Percentiles rank a stretch among this genome's conserved stretches.
These are phyloP conservation scores for Cercophora samala DNA, from an alignment of 495 filamentous ascomycete species.

Conservation along the genomic window DNA sequence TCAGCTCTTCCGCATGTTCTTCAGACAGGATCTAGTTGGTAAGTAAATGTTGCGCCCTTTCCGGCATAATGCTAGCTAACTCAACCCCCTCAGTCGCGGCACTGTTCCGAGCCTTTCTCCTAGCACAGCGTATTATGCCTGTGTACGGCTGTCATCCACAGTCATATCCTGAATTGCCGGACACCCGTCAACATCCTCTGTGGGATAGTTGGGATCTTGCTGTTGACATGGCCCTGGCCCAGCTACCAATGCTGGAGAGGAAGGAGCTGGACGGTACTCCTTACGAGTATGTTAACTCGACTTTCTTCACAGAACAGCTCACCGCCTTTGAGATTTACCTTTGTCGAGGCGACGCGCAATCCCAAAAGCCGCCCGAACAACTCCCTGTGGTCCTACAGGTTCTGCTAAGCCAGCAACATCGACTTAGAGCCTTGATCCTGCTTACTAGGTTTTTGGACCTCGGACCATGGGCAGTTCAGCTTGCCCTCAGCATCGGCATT, in stretches of 20 bases:
- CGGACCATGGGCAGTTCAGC: constrained; percentile 95
- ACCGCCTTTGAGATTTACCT: constrained; percentile 98
- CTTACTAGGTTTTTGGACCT: constrained; percentile 92
- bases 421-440: constrained; percentile 87
- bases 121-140: constrained; percentile 92
- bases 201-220: constrained; percentile 99
- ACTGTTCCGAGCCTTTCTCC: constrained; percentile 90
- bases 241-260: constrained; percentile 77
- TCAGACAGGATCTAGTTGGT: constrained; percentile 93
- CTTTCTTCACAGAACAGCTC: constrained; percentile 95
- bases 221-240: constrained; percentile 90
- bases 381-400: constrained; percentile 96
- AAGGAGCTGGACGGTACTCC: constrained; percentile 67
- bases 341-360: constrained; percentile 72
- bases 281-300: constrained; percentile 91
- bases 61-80: background rate
- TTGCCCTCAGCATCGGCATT: constrained; percentile 94
- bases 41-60: constrained; percentile 4
- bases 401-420: constrained; percentile 89
- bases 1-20: constrained; percentile 90
- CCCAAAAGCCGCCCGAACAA: constrained; percentile 85
- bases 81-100: constrained; percentile 61
- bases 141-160: constrained; percentile 92
- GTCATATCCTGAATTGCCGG: constrained; percentile 81
- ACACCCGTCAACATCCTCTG: constrained; percentile 86